Base-by-base conservation (phyloP, 1,284 basidiomycete species). In the Ceratobasidium papillatum region DNA sequence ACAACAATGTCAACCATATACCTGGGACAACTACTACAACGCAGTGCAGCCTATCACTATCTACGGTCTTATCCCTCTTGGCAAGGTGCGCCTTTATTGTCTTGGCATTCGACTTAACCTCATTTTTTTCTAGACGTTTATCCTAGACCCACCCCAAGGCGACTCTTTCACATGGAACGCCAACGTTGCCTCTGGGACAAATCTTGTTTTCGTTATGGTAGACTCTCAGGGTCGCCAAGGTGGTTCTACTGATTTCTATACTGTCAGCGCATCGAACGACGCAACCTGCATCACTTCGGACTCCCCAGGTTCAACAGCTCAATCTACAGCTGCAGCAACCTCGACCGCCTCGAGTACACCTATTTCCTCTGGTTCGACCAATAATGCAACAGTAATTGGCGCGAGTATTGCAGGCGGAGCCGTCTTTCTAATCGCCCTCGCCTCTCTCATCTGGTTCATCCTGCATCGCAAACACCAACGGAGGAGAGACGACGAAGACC, bases 41-140 rank as follows among this genome's bases (percentile, higher is more conserved):
- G 90, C 90, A 0, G 77, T 82, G 17, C 86, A 88, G 74, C 92
- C 92, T 0, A 82, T 91, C 19, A 88, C 86, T 1, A 87, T 92
- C 38, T 54, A 43, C 51, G 91, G 86, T 30, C 78, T 91, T 25
- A 86, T 94, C 74, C 91, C 91, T 14, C 86, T 86, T 19, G 92
- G 92, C 14, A 81, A 84, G 25, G 78, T 84, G 8, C 82, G 89
- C 76, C 74, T 83, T n/a, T 43, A 11, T n/a, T 3, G 3, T 41
- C 32, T 19, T 69, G 34, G 22, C 22, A 14, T 69, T 54, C 38
- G 17, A 17, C 30, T 49, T 43, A 9, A 30, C 36, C 51, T 41
- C 22, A 51, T 34, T 2, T 22, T 17, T 41, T 30, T 17, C 41
- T 47, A 69, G 65, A 51, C 65, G 9, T 69, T 69, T 41, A 27